Base-by-base conservation (phyloP, 108 stramenopile genomes). In the Nitzschia inconspicua region DNA sequence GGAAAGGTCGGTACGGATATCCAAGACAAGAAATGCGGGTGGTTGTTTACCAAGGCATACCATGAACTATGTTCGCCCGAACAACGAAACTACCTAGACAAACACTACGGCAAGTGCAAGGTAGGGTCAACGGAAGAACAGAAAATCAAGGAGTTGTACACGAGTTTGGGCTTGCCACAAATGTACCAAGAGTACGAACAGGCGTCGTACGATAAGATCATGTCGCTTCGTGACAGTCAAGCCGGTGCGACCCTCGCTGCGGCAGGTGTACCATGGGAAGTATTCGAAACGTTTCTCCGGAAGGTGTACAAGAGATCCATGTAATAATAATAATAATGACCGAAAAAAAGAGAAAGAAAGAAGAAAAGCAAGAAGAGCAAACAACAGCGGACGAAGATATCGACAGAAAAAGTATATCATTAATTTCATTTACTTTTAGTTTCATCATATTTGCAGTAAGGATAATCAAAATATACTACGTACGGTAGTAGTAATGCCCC, bases 1-100 rank as follows among this genome's bases (percentile, higher is more conserved):
- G 99, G 99, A 5, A 98, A 99, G 78, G 73, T 99, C 50, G 99
- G 99, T 25, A 99, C 99, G n/a, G 99, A 99, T 58, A 99, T 99
- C 77, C 89, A 97, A 70, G 99, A 99, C 72, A 95, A 93, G 47
- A 99, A 99, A 78, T 99, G 99, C 75, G 90, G 88, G 18, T 99
- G 99, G 99, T 32, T 74, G 10, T 60, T 73, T 36, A 58, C 57
- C 58, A 57, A 73, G 44, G 73, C 73, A 16, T 69, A 55, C 43
- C 60, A 73, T 51, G 44, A 65, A 30, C 40, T 68, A 25, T 59
- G 60, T 54, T 29, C 36, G 18, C 34, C 30, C 10, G 56, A 56
- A 30, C 68, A 75, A 60, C 54, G 49, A 28, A 43, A 37, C 13
- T 57, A 57, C 34, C 60, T 75, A 30, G 59, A 75, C 32, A 13